A percentile compares a stretch with the other conserved stretches of the same genome.
Evolutionary conservation across 1,284 basidiomycete genomes (phyloP).

Genomic region (Neonothopanus nambi): DNA sequence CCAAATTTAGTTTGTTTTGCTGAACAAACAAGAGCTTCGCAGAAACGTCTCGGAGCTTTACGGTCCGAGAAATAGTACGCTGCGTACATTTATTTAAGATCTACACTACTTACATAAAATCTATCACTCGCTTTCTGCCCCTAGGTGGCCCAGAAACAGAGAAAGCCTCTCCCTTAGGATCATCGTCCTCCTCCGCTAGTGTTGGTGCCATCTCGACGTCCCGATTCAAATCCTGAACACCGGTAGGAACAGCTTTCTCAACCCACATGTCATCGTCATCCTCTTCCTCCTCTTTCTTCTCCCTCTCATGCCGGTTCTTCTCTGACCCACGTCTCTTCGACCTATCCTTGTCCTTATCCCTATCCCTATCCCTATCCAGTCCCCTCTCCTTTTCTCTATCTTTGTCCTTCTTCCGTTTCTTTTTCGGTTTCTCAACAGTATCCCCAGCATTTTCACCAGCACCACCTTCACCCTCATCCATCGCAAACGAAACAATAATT

Average conservation of each 20-base stretch:
- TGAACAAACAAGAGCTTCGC: too few relatives aligned
- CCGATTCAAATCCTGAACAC: conserved; percentile 29
- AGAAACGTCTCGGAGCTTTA: too few relatives aligned
- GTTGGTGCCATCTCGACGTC: conserved; percentile 3
- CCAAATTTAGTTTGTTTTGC: too few relatives aligned
- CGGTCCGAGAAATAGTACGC: too few relatives aligned
- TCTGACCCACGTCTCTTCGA: background rate
- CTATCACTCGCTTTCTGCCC: conserved; percentile 63
- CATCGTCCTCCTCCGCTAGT: background rate
- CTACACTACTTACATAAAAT: conserved; percentile 65
- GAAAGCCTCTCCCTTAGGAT: background rate
- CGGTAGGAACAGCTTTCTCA: conserved; percentile 54
- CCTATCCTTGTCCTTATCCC: conserved; percentile 6
- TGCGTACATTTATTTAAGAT: too few relatives aligned
- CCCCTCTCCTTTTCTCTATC: conserved; percentile 48
- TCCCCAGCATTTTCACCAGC: conserved; percentile 20
- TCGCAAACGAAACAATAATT: conserved; percentile 65
- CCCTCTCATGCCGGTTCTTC: too few relatives aligned
- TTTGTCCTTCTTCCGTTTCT: conserved; percentile 46
- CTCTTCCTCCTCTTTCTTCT: too few relatives aligned
- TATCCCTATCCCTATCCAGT: too few relatives aligned
- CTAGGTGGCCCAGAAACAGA: conserved; percentile 25
- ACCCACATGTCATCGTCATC: conserved; percentile 61
- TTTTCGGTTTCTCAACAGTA: conserved; percentile 43
- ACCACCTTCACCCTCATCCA: conserved; percentile 45